A percentile compares a stretch with the other conserved stretches of the same genome.
Conservation (phyloP, 1,284 basidiomycete genomes). For the Microbotryum scabiosae region DNA sequence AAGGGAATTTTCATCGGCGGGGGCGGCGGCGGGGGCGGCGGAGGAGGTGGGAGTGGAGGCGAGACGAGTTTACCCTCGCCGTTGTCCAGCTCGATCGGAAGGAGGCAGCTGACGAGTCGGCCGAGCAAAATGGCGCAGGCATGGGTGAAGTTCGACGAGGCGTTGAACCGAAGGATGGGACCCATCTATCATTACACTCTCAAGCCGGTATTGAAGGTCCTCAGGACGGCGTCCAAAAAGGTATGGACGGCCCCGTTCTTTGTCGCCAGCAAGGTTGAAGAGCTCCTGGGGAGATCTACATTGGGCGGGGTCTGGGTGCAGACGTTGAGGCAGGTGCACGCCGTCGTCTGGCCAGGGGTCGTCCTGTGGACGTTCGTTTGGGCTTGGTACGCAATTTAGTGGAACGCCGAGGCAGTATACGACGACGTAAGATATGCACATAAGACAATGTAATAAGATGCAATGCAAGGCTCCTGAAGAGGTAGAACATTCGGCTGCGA, state of each 20-base stretch:
- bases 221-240: neutral
- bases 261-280: neutral
- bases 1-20: neutral
- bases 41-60: neutral
- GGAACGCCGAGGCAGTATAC: neutral
- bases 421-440: too few species aligned
- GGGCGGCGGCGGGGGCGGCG: neutral
- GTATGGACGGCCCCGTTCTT: neutral
- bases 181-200: neutral
- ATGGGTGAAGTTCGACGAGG: neutral
- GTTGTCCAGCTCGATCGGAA: neutral
- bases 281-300: neutral
- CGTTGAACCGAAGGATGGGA: neutral
- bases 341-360: constrained; percentile 6
- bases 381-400: constrained; percentile 9
- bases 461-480: too few species aligned
- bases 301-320: constrained; percentile 7
- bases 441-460: too few species aligned
- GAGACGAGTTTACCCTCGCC: neutral
- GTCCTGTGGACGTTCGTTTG: constrained; percentile 3
- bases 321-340: neutral
- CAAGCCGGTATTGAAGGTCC: neutral
- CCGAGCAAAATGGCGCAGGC: too few species aligned
- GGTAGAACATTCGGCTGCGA: too few species aligned
- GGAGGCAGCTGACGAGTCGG: neutral